Conservation (phyloP, 192 early-diverging fungal species). For the Coemansia sp. region DNA sequence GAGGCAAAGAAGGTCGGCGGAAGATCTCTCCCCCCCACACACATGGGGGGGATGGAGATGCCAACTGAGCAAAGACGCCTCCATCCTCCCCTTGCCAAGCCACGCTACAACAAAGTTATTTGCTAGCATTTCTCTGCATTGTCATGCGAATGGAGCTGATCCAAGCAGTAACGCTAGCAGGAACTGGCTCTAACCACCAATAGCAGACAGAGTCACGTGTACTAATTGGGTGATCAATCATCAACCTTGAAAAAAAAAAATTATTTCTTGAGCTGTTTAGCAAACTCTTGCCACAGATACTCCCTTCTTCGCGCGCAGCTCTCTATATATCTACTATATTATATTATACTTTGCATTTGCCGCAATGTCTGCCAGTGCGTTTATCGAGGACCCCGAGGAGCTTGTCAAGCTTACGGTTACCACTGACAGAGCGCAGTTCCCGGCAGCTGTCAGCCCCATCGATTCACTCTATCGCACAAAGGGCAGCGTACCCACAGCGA, state of each 20-base stretch:
- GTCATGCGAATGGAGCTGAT: not conserved
- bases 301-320: not conserved
- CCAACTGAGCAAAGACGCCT: not conserved
- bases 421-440: conserved; percentile 38
- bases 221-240: conserved; percentile 2
- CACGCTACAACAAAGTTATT: not conserved
- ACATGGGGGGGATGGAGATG: not conserved
- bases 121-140: not conserved
- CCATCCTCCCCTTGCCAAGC: not conserved
- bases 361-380: conserved; percentile 36
- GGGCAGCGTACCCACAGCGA: not conserved
- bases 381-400: conserved; percentile 44
- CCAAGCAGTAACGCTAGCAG: not conserved
- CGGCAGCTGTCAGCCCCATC: conserved; percentile 48
- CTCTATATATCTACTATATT: not conserved
- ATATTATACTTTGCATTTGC: not conserved
- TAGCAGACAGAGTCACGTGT: not conserved
- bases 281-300: not conserved
- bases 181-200: not conserved
- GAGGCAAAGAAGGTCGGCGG: conserved; percentile 3
- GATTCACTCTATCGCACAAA: conserved; percentile 22
- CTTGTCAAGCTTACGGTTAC: conserved; percentile 47
- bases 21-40: not conserved
- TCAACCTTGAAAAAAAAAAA: conserved; percentile 2
- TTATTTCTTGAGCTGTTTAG: not conserved